Evolutionary conservation across 2,329 filamentous ascomycete species (phyloP), one percentile per base, ranked within the genome.

Genomic region (Aphanocladium album): DNA sequence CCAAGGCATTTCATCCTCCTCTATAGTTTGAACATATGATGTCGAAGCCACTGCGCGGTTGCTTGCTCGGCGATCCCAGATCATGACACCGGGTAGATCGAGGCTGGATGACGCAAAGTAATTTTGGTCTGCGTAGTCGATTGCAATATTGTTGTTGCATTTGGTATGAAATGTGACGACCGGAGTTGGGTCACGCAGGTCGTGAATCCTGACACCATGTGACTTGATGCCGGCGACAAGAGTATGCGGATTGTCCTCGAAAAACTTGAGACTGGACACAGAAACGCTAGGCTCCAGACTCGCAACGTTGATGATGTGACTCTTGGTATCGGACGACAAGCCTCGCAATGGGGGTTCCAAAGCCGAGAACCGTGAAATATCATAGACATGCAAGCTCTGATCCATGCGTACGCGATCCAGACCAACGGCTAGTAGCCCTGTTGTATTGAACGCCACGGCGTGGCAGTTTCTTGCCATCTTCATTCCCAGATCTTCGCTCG

Each of bases 191-290:
- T 82, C 80, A 80, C 91, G 79, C 55, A 96, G 78, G 73, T 95
- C 91, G 67, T 92, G 91, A 30, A 93, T 83, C 17, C 89, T 81
- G 50, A 95, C 81, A 41, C 87, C 89, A 64, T 90, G 85, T 47
- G 88, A 84, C 65, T 90, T 90, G 54, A 93, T 88, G 1, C 89
- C 90, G 30, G 88, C 87, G 30, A 93, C 84, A 12, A 95, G 76
- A 23, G 88, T 89, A 64, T 91, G 84, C 9, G 90, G 89, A 64
- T 87, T 88, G 64, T 89, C 84, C 62, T 89, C 83, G 62, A 93
- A 93, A 77, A 93, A 96, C 68, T 89, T 87, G 67, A 93, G 86
- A 68, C 89, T 93, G 1, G 89, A 90, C 25, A 95, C 87, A n/a
- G 89, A 87, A 46, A 91, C 88, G 56, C 84, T 86, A 4, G 83